Evolutionary conservation across 2,329 filamentous ascomycete genomes (phyloP).

Genomic region (Fusarium illudens): DNA sequence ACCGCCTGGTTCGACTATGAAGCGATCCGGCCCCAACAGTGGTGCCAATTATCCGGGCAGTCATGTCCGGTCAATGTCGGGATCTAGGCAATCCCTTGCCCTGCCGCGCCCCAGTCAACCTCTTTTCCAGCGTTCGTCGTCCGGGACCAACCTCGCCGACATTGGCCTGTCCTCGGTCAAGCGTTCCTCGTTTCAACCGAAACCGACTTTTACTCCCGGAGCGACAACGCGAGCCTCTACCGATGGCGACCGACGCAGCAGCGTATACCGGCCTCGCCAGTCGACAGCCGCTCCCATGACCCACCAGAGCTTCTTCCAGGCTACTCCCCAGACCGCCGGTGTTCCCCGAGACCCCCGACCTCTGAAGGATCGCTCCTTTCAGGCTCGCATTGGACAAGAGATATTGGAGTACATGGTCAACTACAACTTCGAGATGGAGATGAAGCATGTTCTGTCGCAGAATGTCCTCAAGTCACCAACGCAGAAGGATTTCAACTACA

Average conservation of each 20-base stretch:
- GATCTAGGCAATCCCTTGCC: conserved; percentile 85
- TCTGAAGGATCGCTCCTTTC: conserved; percentile 81
- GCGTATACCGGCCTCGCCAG: conserved; percentile 76
- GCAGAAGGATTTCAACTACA: conserved; percentile 96
- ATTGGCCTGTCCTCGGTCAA: conserved; percentile 84
- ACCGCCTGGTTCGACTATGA: conserved; percentile 91
- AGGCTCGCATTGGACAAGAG: conserved; percentile 85
- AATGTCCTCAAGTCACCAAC: conserved; percentile 94
- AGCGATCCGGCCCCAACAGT: conserved; percentile 84
- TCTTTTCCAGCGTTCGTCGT: conserved; percentile 84
- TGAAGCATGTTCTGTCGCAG: conserved; percentile 90
- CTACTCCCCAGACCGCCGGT: conserved; percentile 81
- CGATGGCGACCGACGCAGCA: conserved; percentile 74
- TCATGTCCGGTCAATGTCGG: conserved; percentile 84
- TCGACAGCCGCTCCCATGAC: conserved; percentile 72
- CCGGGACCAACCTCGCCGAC: conserved; percentile 81
- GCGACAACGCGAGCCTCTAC: conserved; percentile 53
- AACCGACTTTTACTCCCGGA: conserved; percentile 71
- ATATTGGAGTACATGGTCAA: conserved; percentile 90
- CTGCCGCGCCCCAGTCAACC: conserved; percentile 85
- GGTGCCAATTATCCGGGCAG: conserved; percentile 70
- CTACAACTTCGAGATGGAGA: conserved; percentile 97
- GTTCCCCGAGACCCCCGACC: conserved; percentile 88
- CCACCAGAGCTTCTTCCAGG: conserved; percentile 95
- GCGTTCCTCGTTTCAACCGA: conserved; percentile 81